These are phyloP conservation scores for Neospermospora avenae DNA, from an alignment of 2,329 filamentous ascomycete genomes.

Conservation along the genomic window DNA sequence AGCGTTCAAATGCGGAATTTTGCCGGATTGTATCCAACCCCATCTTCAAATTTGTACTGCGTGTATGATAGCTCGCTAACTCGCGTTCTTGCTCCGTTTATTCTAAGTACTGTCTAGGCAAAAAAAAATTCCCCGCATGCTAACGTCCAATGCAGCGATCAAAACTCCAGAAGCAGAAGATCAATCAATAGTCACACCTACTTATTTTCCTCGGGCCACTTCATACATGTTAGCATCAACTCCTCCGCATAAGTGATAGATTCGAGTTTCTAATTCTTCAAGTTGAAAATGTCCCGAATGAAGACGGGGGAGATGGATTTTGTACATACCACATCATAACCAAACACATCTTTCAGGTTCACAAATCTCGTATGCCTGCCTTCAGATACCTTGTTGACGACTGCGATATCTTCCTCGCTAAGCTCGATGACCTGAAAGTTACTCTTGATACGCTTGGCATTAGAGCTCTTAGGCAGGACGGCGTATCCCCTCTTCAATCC, in stretches of 20 bases:
- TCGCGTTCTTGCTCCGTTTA: background rate
- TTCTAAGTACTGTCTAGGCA: background rate
- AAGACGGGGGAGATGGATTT: too few species aligned
- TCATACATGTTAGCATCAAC: too few species aligned
- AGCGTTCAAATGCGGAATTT: background rate
- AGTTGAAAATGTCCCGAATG: too few species aligned
- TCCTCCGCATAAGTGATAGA: too few species aligned
- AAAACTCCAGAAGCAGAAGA: slow-evolving; percentile 69
- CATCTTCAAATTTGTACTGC: background rate
- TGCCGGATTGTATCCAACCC: background rate
- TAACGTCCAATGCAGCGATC: background rate
- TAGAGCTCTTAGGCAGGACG: slow-evolving; percentile 38
- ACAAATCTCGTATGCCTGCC: slow-evolving; percentile 68
- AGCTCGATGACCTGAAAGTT: slow-evolving; percentile 65
- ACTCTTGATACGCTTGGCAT: slow-evolving; percentile 61
- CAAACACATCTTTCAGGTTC: slow-evolving; percentile 76
- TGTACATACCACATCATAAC: slow-evolving; percentile 55
- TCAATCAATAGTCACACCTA: slow-evolving; percentile 41
- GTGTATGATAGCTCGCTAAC: background rate
- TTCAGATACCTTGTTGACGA: slow-evolving; percentile 53
- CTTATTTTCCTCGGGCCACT: slow-evolving; percentile 61
- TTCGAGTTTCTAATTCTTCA: too few species aligned
- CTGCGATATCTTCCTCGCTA: slow-evolving; percentile 56
- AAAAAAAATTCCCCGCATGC: background rate
- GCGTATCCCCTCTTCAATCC: slow-evolving; percentile 56